Conservation (phyloP, 352 stramenopile genomes). For the Pythium phragmiticola region DNA sequence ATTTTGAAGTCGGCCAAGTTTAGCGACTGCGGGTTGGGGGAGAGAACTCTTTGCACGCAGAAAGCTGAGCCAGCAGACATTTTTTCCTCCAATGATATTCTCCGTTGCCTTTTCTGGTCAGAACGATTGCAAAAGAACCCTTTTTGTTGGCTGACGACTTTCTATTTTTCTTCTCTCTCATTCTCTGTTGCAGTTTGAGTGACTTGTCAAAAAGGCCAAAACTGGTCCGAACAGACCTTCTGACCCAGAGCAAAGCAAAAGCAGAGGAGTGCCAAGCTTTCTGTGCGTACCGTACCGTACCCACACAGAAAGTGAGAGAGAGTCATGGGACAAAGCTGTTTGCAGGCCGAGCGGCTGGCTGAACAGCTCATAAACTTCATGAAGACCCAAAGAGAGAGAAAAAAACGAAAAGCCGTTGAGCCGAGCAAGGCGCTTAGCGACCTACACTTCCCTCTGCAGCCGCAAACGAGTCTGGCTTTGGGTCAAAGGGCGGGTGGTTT, state of each 20-base stretch:
- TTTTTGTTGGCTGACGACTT: conserved; percentile 21
- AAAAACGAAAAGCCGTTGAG: conserved; percentile 4
- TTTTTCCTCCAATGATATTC: not conserved
- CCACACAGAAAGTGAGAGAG: conserved; percentile 7
- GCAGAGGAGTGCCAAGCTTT: not conserved
- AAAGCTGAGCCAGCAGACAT: not conserved
- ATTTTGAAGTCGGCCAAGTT: conserved; percentile 3
- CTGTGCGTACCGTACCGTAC: not conserved
- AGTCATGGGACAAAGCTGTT: conserved; percentile 22
- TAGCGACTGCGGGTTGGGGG: conserved; percentile 11
- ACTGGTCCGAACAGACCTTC: not conserved
- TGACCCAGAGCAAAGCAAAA: conserved; percentile 10
- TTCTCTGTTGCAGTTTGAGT: not conserved
- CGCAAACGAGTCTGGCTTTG: not conserved
- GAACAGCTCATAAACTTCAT: not conserved
- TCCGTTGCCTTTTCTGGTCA: not conserved
- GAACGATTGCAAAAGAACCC: conserved; percentile 8
- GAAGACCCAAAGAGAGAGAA: not conserved
- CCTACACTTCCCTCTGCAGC: not conserved
- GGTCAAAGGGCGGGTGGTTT: not conserved
- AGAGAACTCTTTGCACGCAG: not conserved
- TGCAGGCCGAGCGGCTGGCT: not conserved
- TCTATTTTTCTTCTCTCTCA: conserved; percentile 22
- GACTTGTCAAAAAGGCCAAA: conserved; percentile 2
- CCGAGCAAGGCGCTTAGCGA: not conserved